Evolutionary conservation across 352 stramenopile genomes (phyloP), one percentile per base, ranked within the genome.

Genomic region (Globisporangium rhizosaccharum): DNA sequence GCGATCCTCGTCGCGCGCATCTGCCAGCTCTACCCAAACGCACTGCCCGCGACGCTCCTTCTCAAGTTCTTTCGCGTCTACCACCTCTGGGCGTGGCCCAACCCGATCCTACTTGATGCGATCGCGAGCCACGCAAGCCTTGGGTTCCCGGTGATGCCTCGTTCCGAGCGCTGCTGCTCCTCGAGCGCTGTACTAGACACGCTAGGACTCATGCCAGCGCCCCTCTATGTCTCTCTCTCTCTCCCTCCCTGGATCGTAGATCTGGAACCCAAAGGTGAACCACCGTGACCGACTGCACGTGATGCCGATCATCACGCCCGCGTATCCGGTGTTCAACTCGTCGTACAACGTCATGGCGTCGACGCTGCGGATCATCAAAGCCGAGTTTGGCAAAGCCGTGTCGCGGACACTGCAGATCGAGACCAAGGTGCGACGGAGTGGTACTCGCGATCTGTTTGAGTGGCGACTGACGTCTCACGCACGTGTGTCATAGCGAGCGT

Each of bases 281-380:
- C 73, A 76, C 20, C 74, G 81, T 7, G 94, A 99, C 71, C 75
- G 87, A 20, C 70, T 75, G 23, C 94, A 99, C 65, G 68, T 99
- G 44, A 99, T 99, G 96, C 97, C 97, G 18, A 99, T 99, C 67
- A 98, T 99, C 65, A 99, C 97, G 2, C 97, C 97, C 4, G 92
- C 94, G 47, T 99, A 98, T 68, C 97, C 97, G 14, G 88, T 82
- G 17, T 98, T 98, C 82, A 99, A 99, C 71, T 99, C 96, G 44
- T 97, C 96, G 4, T 99, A 98, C 74, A 99, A 98, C 68, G 94
- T 99, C 23, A 88, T 92, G 58, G 63, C 84, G 17, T 92, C 89
- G 4, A 98, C 97, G 30, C 71, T 98, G 8, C 78, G 83, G 28
- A 85, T 97, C 36, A 82, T 99, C 15, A 92, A 96, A 62, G 66